Conservation (phyloP, 768 basidiomycete species). For the Tricholoma matsutake region DNA sequence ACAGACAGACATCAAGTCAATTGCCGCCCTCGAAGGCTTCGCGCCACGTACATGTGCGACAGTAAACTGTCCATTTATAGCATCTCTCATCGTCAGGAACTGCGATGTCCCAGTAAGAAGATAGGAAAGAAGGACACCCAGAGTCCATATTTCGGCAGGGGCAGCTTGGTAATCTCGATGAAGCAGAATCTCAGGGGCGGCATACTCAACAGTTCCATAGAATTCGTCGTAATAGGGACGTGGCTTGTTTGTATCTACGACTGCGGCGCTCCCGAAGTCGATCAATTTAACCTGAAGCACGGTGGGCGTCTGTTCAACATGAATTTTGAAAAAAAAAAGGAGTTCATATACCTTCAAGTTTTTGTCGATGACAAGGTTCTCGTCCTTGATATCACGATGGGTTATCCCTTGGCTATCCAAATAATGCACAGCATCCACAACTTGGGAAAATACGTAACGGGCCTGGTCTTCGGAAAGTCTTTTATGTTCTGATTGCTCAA, state of each 20-base stretch:
- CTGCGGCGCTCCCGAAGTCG: conserved; percentile 90
- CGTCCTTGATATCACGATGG: conserved; percentile 97
- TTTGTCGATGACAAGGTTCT: conserved; percentile 82
- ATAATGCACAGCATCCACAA: conserved; percentile 82
- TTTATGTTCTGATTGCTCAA: conserved; percentile 81
- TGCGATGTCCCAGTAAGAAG: conserved; percentile 91
- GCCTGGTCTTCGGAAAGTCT: conserved; percentile 77
- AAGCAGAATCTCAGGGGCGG: conserved; percentile 88
- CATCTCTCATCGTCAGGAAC: conserved; percentile 84
- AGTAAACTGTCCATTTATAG: conserved; percentile 61
- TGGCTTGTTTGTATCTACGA: conserved; percentile 59
- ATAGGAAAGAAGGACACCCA: conserved; percentile 93
- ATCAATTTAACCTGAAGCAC: conserved; percentile 79
- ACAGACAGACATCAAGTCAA: conserved; percentile 71
- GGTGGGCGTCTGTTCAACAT: background rate
- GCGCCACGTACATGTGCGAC: conserved; percentile 41
- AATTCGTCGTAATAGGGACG: conserved; percentile 74
- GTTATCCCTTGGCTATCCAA: conserved; percentile 81
- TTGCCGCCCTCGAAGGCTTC: conserved; percentile 43
- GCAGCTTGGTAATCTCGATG: conserved; percentile 89
- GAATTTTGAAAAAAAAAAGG: background rate
- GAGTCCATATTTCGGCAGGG: conserved; percentile 94
- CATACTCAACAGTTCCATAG: conserved; percentile 94
- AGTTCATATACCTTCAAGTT: conserved; percentile 54
- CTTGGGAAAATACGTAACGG: conserved; percentile 80